Base-by-base conservation (phyloP, 2,329 filamentous ascomycete species). In the Neophaeococcomyces aloes region DNA sequence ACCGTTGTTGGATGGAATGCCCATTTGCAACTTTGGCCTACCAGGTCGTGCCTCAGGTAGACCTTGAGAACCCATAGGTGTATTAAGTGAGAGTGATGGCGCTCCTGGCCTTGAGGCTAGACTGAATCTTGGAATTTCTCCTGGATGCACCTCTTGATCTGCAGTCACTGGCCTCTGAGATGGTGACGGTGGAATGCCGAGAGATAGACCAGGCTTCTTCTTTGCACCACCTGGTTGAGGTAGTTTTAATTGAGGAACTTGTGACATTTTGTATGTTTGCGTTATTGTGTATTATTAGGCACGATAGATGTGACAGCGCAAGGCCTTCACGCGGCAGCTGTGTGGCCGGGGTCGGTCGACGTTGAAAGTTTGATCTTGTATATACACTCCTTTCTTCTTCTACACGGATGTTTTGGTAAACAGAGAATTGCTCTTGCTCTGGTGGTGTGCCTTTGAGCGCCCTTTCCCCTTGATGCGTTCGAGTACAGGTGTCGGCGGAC, bases 101-200 rank as follows among this genome's bases (percentile, higher is more conserved):
- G 84, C 77, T 13, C 54, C 49, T 23, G 61, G 32, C 23, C 48
- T 50, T 10, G 46, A 43, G 18, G 53, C 53, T 15, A 38, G 60
- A 61, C 51, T 63, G 61, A 52, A 61, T 57, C 53, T 59, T 57
- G 47, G 56, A 59, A 55, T 56, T 60, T 55, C 59, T 19, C 54
- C 58, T 14, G 64, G 51, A 37, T 58, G 59, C 47, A 69, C 64
- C 11, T 57, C 65, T 57, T 71, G 63, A 53, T 70, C 72, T 53
- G 75, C 76, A 40, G n/a, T n/a, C n/a, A 91, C 78, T 2, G 88
- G 79, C 62, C 88, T 86, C 49, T 73, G 81, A 65, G 79, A 89
- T 38, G 86, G 85, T 29, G 86, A 94, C 1, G 84, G 80, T 29
- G 89, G 89, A 46, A 96, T 96, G 35, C 87, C 89, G 46, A 96